Evolutionary conservation across 2,329 filamentous ascomycete genomes (phyloP).

Genomic region (Ascochyta koolunga): DNA sequence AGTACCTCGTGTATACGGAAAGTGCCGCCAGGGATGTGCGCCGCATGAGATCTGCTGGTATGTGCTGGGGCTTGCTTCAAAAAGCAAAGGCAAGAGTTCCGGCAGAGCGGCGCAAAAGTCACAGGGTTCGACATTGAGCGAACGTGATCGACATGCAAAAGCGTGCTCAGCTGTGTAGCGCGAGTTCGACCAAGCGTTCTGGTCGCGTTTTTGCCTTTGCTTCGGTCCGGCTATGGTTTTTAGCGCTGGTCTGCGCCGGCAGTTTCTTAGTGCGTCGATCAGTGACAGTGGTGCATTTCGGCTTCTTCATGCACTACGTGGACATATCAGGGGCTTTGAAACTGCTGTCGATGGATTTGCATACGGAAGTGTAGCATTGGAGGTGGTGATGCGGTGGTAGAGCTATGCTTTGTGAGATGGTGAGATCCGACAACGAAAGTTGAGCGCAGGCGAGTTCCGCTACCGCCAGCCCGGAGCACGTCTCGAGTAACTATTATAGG

Average conservation of each 20-base stretch:
- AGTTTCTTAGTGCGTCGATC: background rate
- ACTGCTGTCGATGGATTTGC: background rate
- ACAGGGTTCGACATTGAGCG: background rate
- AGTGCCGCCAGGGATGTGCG: constrained; percentile 6
- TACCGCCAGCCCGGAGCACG: background rate
- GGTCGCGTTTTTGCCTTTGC: background rate
- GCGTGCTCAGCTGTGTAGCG: background rate
- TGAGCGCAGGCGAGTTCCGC: constrained; percentile 3
- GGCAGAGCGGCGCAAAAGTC: background rate
- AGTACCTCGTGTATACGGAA: background rate
- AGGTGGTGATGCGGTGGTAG: background rate
- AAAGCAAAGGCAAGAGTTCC: constrained; percentile 1
- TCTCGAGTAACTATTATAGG: constrained; percentile 1
- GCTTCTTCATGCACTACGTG: background rate
- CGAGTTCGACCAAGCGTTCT: background rate
- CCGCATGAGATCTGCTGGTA: background rate
- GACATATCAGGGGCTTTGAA: background rate
- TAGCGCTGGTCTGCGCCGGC: background rate
- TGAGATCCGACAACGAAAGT: background rate
- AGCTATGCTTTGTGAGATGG: background rate
- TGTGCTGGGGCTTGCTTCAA: background rate
- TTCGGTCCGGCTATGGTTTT: constrained; percentile 1
- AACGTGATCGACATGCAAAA: constrained; percentile 1
- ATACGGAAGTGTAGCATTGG: background rate
- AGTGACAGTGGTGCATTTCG: background rate